These are phyloP conservation scores for Fragilariopsis cylindrus DNA, from an alignment of 108 stramenopile genomes.

Conservation along the genomic window DNA sequence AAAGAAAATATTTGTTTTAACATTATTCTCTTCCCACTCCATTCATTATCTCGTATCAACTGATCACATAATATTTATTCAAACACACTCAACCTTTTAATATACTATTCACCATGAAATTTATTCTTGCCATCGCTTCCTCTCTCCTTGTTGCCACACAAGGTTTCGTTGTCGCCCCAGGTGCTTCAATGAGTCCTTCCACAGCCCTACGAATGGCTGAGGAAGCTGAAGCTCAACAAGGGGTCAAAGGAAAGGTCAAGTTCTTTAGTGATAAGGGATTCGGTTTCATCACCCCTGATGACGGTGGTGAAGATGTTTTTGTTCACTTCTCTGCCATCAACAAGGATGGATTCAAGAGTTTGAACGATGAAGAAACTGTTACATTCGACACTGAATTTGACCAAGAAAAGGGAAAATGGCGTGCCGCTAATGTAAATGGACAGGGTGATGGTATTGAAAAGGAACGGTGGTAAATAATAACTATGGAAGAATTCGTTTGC, in stretches of 20 bases:
- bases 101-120: constrained; percentile 2
- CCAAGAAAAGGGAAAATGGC: constrained; percentile 1
- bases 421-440: constrained; percentile 7
- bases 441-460: background rate
- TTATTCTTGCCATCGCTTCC: background rate
- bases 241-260: constrained; percentile 23
- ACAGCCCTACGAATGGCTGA: constrained; percentile 1
- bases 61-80: no score
- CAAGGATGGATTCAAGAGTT: constrained; percentile 36
- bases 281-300: constrained; percentile 58
- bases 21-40: no score
- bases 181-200: background rate
- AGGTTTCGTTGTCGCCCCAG: background rate
- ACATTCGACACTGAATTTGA: constrained; percentile 11
- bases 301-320: constrained; percentile 44
- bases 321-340: constrained; percentile 46
- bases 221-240: background rate
- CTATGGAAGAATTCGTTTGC: no score
- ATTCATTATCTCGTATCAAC: no score
- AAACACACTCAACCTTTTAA: no score
- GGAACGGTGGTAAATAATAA: constrained; percentile 3
- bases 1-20: no score
- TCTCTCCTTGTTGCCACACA: constrained; percentile 2
- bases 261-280: constrained; percentile 63
- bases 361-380: constrained; percentile 54